Conservation (phyloP, 129 eudicot species). For the Centrapalus pauciflorus region DNA sequence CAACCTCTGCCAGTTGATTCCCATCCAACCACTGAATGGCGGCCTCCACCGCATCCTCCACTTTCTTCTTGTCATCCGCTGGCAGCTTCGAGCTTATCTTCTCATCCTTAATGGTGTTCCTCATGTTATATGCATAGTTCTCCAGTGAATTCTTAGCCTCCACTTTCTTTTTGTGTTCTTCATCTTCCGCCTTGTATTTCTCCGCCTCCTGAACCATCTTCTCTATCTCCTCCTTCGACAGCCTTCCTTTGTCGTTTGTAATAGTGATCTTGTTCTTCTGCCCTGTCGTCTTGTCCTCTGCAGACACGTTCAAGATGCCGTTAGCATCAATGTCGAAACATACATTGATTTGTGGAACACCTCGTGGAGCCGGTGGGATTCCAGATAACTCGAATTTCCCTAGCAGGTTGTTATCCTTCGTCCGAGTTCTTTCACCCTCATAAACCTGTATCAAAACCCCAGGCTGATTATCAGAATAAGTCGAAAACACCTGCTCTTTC, state of each 20-base stretch:
- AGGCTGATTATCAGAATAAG: slow-evolving; percentile 74
- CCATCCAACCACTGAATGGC: slow-evolving; percentile 66
- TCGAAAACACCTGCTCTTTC: slow-evolving; percentile 79
- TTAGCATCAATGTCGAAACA: slow-evolving; percentile 80
- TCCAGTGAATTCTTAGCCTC: slow-evolving; percentile 77
- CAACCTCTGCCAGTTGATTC: slow-evolving; percentile 70
- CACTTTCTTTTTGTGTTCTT: slow-evolving; percentile 79
- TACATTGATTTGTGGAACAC: slow-evolving; percentile 76
- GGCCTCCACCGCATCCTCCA: slow-evolving; percentile 67
- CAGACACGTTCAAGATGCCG: slow-evolving; percentile 72
- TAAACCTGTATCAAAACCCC: slow-evolving; percentile 73
- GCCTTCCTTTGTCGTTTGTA: slow-evolving; percentile 76
- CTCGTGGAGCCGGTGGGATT: slow-evolving; percentile 77
- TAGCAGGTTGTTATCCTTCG: slow-evolving; percentile 62
- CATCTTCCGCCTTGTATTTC: slow-evolving; percentile 79
- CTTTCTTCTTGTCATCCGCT: slow-evolving; percentile 63
- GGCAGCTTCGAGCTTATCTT: slow-evolving; percentile 61
- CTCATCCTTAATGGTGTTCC: slow-evolving; percentile 73
- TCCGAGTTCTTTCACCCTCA: slow-evolving; percentile 72
- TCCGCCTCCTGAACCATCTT: slow-evolving; percentile 86
- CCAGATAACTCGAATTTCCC: slow-evolving; percentile 80
- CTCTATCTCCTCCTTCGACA: slow-evolving; percentile 77
- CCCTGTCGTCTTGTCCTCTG: slow-evolving; percentile 76
- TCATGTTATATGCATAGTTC: slow-evolving; percentile 83
- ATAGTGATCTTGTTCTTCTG: slow-evolving; percentile 84